A percentile compares a stretch with the other conserved stretches of the same genome.
phyloP scores from a whole-genome alignment of 2,329 filamentous ascomycete genomes.

The Chrysoporthe puriensis region DNA sequence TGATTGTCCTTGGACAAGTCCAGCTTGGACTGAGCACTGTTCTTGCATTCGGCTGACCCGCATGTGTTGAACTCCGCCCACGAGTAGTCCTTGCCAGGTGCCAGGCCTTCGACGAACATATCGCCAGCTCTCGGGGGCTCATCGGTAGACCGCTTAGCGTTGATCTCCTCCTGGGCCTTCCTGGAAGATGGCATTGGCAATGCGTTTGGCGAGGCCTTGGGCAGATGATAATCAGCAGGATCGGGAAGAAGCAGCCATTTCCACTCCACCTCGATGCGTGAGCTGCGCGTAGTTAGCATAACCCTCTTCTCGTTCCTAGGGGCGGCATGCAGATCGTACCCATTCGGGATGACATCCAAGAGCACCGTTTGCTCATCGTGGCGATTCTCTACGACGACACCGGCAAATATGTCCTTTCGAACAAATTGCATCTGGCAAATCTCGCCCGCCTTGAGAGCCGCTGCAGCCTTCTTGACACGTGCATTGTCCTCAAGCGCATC shows the following conservation, averaged over 20 bases:
- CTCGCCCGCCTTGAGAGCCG: slow-evolving; percentile 70
- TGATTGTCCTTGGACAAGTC: slow-evolving; percentile 74
- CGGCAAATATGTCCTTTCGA: slow-evolving; percentile 87
- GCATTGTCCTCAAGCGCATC: slow-evolving; percentile 72
- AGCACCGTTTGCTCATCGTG: slow-evolving; percentile 74
- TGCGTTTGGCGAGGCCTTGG: slow-evolving; percentile 74
- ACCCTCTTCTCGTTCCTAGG: slow-evolving; percentile 16
- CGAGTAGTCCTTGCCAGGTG: slow-evolving; percentile 49
- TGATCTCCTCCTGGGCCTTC: slow-evolving; percentile 68
- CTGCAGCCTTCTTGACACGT: slow-evolving; percentile 70
- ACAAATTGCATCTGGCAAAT: slow-evolving; percentile 86
- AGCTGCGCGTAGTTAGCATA: slow-evolving; percentile 56
- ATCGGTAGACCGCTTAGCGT: slow-evolving; percentile 64
- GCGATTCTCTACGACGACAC: slow-evolving; percentile 83
- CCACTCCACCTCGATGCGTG: slow-evolving; percentile 79
- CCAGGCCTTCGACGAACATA: slow-evolving; percentile 59
- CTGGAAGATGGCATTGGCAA: slow-evolving; percentile 69
- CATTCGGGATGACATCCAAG: slow-evolving; percentile 81
- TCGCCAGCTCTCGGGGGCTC: slow-evolving; percentile 68
- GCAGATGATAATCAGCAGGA: slow-evolving; percentile 69
- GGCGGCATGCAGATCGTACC: slow-evolving; percentile 56
- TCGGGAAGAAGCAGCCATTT: slow-evolving; percentile 81
- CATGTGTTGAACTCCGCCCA: slow-evolving; percentile 81
- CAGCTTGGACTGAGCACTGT: slow-evolving; percentile 67
- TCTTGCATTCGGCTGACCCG: slow-evolving; percentile 48